A percentile compares a stretch with the other conserved stretches of the same genome.
These are phyloP conservation scores for Arabis hirsuta DNA, from an alignment of 345 rosid genomes.

Conservation along the genomic window DNA sequence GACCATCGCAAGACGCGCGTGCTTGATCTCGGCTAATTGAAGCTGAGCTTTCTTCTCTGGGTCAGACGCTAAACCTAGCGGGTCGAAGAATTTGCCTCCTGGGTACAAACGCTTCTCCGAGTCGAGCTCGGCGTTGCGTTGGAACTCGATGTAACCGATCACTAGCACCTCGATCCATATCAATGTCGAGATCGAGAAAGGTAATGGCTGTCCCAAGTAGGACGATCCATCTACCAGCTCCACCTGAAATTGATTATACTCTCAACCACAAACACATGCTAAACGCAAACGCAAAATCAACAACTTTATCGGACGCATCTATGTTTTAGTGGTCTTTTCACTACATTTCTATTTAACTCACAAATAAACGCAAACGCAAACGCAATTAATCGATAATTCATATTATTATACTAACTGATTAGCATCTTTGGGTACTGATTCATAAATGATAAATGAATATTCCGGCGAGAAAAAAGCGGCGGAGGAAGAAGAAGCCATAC, in stretches of 20 bases:
- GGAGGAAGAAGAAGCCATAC: slow-evolving; percentile 30
- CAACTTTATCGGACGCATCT: background rate
- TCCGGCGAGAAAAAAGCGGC: background rate
- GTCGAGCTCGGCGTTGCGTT: slow-evolving; percentile 88
- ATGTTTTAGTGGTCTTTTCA: too few relatives aligned
- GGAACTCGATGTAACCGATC: slow-evolving; percentile 93
- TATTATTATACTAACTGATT: background rate
- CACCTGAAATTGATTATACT: slow-evolving; percentile 50
- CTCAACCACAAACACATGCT: too few relatives aligned
- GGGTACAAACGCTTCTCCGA: slow-evolving; percentile 94
- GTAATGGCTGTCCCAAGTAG: slow-evolving; percentile 89
- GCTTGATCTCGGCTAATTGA: slow-evolving; percentile 98
- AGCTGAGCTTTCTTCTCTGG: slow-evolving; percentile 89
- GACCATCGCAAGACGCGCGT: slow-evolving; percentile 97
- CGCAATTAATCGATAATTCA: background rate
- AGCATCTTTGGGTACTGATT: background rate
- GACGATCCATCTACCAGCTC: slow-evolving; percentile 93
- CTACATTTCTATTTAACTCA: background rate
- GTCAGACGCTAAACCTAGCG: slow-evolving; percentile 83
- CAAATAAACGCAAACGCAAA: slow-evolving; percentile 13
- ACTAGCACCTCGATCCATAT: slow-evolving; percentile 87
- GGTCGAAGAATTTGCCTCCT: slow-evolving; percentile 84
- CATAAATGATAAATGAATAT: background rate
- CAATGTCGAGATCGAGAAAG: slow-evolving; percentile 80
- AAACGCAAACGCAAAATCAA: background rate